These are phyloP conservation scores for Hanseniaspora lachancei DNA, from an alignment of 805 yeast genomes.

Conservation along the genomic window DNA sequence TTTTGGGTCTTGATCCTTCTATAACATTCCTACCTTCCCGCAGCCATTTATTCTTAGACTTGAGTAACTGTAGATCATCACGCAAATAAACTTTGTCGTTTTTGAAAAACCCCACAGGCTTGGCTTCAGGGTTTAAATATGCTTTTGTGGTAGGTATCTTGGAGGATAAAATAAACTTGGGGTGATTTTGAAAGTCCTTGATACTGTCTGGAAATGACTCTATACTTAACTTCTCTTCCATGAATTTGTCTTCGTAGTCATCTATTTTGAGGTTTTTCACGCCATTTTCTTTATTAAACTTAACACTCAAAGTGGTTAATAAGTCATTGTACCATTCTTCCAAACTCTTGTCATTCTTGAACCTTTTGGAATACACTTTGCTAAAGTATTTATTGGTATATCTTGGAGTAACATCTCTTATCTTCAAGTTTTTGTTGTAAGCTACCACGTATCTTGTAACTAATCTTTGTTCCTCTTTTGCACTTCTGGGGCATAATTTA, in stretches of 20 bases:
- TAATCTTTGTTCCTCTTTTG: slow-evolving; percentile 31
- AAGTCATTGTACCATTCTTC: slow-evolving; percentile 48
- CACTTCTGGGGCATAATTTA: slow-evolving; percentile 59
- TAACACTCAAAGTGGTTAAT: slow-evolving; percentile 19
- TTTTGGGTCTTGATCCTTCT: slow-evolving; percentile 54
- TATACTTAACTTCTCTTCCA: slow-evolving; percentile 37
- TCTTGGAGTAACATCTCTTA: slow-evolving; percentile 73
- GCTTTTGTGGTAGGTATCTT: slow-evolving; percentile 45
- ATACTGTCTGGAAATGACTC: slow-evolving; percentile 84
- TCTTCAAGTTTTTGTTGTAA: slow-evolving; percentile 49
- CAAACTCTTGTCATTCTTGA: slow-evolving; percentile 46
- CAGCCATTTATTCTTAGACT: slow-evolving; percentile 79
- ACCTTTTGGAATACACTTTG: slow-evolving; percentile 58
- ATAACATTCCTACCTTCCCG: slow-evolving; percentile 63
- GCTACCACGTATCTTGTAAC: slow-evolving; percentile 69
- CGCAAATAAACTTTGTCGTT: slow-evolving; percentile 57
- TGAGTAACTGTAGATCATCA: slow-evolving; percentile 45
- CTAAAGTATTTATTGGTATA: slow-evolving; percentile 53
- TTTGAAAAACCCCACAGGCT: slow-evolving; percentile 53
- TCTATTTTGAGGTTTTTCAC: slow-evolving; percentile 22
- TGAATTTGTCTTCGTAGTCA: slow-evolving; percentile 28
- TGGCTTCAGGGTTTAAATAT: slow-evolving; percentile 56
- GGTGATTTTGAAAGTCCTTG: slow-evolving; percentile 77
- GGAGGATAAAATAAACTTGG: slow-evolving; percentile 65
- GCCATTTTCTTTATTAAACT: slow-evolving; percentile 15